These are phyloP conservation scores for Tagetes patula DNA, from an alignment of 129 eudicot species.

Conservation along the genomic window DNA sequence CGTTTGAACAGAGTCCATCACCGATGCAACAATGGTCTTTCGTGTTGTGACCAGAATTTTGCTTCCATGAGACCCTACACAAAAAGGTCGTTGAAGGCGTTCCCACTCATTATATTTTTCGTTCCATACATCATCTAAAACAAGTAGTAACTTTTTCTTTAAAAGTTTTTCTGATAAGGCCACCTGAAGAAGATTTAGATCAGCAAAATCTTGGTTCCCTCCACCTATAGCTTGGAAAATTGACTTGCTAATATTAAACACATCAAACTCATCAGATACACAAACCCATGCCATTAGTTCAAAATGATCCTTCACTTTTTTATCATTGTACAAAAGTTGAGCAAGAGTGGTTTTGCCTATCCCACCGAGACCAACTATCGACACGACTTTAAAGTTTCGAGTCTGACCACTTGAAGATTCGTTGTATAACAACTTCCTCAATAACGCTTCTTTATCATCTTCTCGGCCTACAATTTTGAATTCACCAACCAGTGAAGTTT, in stretches of 20 bases:
- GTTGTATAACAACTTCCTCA: background rate
- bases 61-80: constrained; percentile 29
- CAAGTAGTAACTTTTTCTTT: constrained; percentile 32
- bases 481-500: constrained; percentile 4
- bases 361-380: background rate
- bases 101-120: constrained; percentile 32
- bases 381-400: background rate
- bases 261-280: background rate
- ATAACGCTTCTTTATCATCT: background rate
- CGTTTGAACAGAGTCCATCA: constrained; percentile 1
- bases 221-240: background rate
- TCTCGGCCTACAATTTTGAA: background rate
- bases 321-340: background rate
- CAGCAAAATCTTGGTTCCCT: background rate
- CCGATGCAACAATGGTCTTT: background rate
- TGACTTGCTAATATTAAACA: background rate
- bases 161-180: constrained; percentile 10
- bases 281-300: background rate
- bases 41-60: constrained; percentile 32
- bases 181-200: constrained; percentile 28
- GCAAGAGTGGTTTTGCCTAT: constrained; percentile 11
- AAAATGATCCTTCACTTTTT: background rate
- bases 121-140: constrained; percentile 50
- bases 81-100: constrained; percentile 26
- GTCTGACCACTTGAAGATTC: background rate